Evolutionary conservation across 805 yeast species (phyloP).

Genomic region (Gaillardinia entomophila): DNA sequence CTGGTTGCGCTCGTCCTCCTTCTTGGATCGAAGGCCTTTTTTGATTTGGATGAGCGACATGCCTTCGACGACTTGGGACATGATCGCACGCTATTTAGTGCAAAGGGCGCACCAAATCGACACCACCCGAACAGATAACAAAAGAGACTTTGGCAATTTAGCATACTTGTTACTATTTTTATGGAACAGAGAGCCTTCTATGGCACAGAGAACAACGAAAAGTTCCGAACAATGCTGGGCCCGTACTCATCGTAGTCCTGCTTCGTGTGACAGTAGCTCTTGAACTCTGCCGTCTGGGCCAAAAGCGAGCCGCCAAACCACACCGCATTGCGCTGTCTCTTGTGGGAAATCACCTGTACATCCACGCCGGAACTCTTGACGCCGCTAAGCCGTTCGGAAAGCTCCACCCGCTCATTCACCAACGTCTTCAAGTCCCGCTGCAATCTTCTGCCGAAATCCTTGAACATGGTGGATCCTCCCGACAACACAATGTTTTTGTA

Average conservation of each 20-base stretch:
- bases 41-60: slow-evolving; percentile 49
- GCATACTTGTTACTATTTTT: too few relatives aligned
- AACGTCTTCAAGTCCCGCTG: slow-evolving; percentile 88
- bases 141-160: too few relatives aligned
- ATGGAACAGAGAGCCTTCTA: too few relatives aligned
- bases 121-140: too few relatives aligned
- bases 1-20: slow-evolving; percentile 37
- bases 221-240: slow-evolving; percentile 95
- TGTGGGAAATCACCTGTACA: slow-evolving; percentile 94
- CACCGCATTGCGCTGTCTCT: slow-evolving; percentile 96
- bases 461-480: slow-evolving; percentile 98
- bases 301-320: slow-evolving; percentile 98
- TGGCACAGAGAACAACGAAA: slow-evolving; percentile 89
- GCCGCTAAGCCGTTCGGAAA: slow-evolving; percentile 71
- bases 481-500: slow-evolving; percentile 93
- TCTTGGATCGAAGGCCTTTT: slow-evolving; percentile 40
- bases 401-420: slow-evolving; percentile 83
- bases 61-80: slow-evolving; percentile 36
- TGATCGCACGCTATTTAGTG: too few relatives aligned
- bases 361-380: slow-evolving; percentile 88
- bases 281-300: slow-evolving; percentile 96
- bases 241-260: slow-evolving; percentile 97
- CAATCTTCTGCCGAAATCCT: slow-evolving; percentile 94
- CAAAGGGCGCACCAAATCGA: too few relatives aligned
- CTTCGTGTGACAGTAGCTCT: slow-evolving; percentile 94